phyloP scores from a whole-genome alignment of 345 rosid species.

The Sonneratia caseolaris region DNA sequence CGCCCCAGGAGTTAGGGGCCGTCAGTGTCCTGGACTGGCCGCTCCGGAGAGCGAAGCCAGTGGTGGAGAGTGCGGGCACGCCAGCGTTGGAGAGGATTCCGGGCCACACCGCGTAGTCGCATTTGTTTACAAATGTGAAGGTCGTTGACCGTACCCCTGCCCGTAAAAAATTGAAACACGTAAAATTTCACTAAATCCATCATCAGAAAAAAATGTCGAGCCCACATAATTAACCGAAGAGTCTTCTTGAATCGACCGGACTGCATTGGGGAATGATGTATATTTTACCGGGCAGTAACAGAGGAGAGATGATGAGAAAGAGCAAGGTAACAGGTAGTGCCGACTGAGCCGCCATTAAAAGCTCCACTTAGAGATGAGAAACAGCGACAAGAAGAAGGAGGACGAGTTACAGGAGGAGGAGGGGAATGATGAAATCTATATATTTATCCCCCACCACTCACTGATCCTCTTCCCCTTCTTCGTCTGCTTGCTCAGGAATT shows the following conservation, averaged over 20 bases:
- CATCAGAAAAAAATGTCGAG: background rate
- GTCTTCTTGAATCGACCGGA: background rate
- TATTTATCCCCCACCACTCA: too few relatives aligned
- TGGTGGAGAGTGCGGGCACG: slow-evolving; percentile 46
- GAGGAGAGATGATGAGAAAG: background rate
- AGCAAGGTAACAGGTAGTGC: background rate
- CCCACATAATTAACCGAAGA: background rate
- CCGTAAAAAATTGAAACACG: background rate
- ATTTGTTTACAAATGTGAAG: slow-evolving; percentile 57
- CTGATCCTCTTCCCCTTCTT: background rate
- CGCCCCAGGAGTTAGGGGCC: slow-evolving; percentile 87
- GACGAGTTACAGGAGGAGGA: background rate
- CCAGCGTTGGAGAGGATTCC: slow-evolving; percentile 85
- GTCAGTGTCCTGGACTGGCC: slow-evolving; percentile 43
- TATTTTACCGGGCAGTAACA: background rate
- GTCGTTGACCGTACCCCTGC: slow-evolving; percentile 48
- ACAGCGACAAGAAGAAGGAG: background rate
- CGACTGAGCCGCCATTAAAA: background rate
- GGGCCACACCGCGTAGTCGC: slow-evolving; percentile 81
- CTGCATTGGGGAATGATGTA: too few relatives aligned
- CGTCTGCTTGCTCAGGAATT: background rate
- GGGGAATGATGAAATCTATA: too few relatives aligned
- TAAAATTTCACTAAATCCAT: background rate
- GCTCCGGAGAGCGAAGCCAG: slow-evolving; percentile 69
- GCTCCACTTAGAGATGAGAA: background rate